Percentiles rank a stretch among this genome's conserved stretches.
Conservation (phyloP, 2,329 filamentous ascomycete species). For the Kalaharituber pfeilii region DNA sequence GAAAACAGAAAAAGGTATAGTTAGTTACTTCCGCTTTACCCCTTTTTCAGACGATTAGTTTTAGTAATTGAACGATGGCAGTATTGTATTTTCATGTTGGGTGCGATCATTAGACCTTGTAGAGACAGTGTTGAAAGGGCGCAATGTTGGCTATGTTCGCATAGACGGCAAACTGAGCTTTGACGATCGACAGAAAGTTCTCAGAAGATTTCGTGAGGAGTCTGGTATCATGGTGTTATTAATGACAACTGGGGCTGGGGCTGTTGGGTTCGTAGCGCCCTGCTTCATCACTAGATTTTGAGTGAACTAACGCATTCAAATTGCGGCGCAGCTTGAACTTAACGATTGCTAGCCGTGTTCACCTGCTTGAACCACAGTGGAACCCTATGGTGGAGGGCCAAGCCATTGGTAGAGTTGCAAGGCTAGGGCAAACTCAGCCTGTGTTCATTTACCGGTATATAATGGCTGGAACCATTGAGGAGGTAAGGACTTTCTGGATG, state of each 20-base stretch:
- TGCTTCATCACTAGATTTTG: too few species aligned
- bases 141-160: neutral
- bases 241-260: constrained; percentile 5
- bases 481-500: too few species aligned
- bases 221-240: neutral
- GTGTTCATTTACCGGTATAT: constrained; percentile 80
- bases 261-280: too few species aligned
- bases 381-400: constrained; percentile 92
- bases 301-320: too few species aligned
- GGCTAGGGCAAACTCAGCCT: constrained; percentile 72
- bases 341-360: constrained; percentile 20
- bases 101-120: neutral
- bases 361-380: constrained; percentile 81
- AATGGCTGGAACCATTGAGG: constrained; percentile 53
- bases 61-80: neutral
- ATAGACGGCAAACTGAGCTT: constrained; percentile 2
- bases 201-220: neutral
- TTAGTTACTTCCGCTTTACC: neutral
- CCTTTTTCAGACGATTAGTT: neutral
- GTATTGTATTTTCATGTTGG: constrained; percentile 6
- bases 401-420: constrained; percentile 82
- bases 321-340: constrained; percentile 10
- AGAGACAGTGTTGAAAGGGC: neutral
- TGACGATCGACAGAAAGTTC: neutral
- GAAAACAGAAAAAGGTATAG: neutral